phyloP scores from a whole-genome alignment of 306 rosid species.

The Mucuna pruriens region DNA sequence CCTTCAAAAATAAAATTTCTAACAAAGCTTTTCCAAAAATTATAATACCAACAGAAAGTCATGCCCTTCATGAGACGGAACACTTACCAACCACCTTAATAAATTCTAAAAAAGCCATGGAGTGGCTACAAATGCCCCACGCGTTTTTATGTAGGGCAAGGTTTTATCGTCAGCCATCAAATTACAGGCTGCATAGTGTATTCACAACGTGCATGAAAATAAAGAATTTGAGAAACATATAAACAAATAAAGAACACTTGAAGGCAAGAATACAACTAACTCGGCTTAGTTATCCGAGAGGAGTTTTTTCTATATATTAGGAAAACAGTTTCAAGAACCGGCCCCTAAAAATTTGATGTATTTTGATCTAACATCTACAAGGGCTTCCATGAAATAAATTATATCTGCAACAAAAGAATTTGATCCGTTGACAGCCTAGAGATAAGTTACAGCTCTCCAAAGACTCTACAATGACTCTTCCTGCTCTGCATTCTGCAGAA shows the following conservation, averaged over 20 bases:
- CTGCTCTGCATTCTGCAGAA: slow-evolving; percentile 75
- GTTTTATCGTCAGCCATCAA: slow-evolving; percentile 6
- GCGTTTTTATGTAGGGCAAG: background rate
- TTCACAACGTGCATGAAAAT: background rate
- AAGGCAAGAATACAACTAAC: background rate
- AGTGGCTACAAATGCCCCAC: slow-evolving; percentile 16
- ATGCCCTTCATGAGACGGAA: background rate
- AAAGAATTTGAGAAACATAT: background rate
- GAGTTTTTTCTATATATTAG: slow-evolving; percentile 26
- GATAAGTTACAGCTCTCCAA: slow-evolving; percentile 68
- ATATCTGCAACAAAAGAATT: slow-evolving; percentile 40
- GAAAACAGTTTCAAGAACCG: slow-evolving; percentile 37
- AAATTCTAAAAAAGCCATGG: background rate
- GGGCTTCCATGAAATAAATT: slow-evolving; percentile 58
- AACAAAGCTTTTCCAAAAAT: background rate
- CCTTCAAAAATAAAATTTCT: background rate
- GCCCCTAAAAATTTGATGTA: slow-evolving; percentile 10
- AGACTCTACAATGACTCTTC: slow-evolving; percentile 73
- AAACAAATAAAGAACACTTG: background rate
- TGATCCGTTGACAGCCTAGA: slow-evolving; percentile 57
- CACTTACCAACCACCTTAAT: slow-evolving; percentile 9
- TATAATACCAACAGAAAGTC: background rate
- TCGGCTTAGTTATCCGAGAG: background rate
- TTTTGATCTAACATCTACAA: slow-evolving; percentile 46
- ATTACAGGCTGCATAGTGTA: slow-evolving; percentile 5